Evolutionary conservation across 805 yeast species (phyloP).

Genomic region (Scheffersomyces coipomensis): DNA sequence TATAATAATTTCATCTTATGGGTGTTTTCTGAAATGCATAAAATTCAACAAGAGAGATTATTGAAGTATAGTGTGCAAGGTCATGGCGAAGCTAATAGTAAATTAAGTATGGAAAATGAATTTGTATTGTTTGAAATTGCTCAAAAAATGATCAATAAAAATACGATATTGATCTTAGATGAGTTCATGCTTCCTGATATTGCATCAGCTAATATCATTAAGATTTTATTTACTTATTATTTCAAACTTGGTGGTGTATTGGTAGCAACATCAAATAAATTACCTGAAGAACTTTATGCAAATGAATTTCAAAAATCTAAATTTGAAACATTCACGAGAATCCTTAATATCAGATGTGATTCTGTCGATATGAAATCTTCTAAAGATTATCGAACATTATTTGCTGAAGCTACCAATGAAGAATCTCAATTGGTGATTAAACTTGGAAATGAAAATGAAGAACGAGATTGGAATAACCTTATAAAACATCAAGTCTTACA

Average conservation of each 20-base stretch:
- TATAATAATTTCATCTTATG: conserved; percentile 68
- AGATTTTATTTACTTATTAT: conserved; percentile 63
- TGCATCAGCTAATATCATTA: conserved; percentile 68
- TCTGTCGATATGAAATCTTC: conserved; percentile 60
- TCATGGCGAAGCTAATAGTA: conserved; percentile 18
- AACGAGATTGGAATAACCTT: conserved; percentile 32
- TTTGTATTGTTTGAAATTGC: conserved; percentile 67
- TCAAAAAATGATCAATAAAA: conserved; percentile 55
- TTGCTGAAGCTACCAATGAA: conserved; percentile 15
- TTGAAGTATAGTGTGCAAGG: conserved; percentile 11
- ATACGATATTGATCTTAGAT: conserved; percentile 62
- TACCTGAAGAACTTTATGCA: conserved; percentile 71
- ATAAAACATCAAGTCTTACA: conserved; percentile 19
- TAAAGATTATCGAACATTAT: conserved; percentile 51
- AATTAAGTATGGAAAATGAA: conserved; percentile 52
- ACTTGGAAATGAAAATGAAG: conserved; percentile 18
- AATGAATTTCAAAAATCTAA: conserved; percentile 60
- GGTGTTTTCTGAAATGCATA: conserved; percentile 63
- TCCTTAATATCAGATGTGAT: conserved; percentile 58
- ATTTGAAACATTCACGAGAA: conserved; percentile 54
- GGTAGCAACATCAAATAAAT: conserved; percentile 70
- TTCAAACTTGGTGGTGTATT: conserved; percentile 74
- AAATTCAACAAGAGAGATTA: conserved; percentile 46
- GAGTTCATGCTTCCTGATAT: conserved; percentile 79
- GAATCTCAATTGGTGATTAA: conserved; percentile 34